Conservation (phyloP, 192 early-diverging fungal species). For the Rhizophlyctis rosea region DNA sequence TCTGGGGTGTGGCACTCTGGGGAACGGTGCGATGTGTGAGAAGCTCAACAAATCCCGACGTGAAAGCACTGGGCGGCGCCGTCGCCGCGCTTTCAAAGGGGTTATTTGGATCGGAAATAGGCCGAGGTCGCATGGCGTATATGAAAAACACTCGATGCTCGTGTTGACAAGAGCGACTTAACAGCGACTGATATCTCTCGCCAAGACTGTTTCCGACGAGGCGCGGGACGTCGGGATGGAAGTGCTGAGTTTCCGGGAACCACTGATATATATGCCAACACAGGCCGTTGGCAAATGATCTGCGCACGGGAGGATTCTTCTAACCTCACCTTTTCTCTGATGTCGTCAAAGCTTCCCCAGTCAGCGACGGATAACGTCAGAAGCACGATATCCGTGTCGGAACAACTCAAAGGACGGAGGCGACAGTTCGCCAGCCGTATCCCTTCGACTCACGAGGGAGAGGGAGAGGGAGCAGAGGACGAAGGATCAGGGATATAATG, state of each 20-base stretch:
- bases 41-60: no score
- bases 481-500: no score
- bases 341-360: slow-evolving; percentile 77
- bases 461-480: no score
- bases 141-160: no score
- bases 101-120: no score
- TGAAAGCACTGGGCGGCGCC: no score
- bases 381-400: slow-evolving; percentile 75
- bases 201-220: slow-evolving; percentile 62
- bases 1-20: no score
- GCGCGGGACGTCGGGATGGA: slow-evolving; percentile 73
- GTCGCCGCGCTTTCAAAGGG: no score
- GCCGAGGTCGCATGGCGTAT: no score
- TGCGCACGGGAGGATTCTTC: neutral
- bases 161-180: no score
- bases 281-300: neutral
- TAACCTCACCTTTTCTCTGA: slow-evolving; percentile 54
- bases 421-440: slow-evolving; percentile 97
- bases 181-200: slow-evolving; percentile 32
- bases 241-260: slow-evolving; percentile 79
- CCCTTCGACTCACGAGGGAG: slow-evolving; percentile 92
- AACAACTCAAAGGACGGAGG: slow-evolving; percentile 86
- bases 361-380: slow-evolving; percentile 83
- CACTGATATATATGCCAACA: slow-evolving; percentile 49
- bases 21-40: no score